Percentiles rank a stretch among this genome's conserved stretches.
phyloP scores from a whole-genome alignment of 345 rosid genomes.

The Garcia nutans region DNA sequence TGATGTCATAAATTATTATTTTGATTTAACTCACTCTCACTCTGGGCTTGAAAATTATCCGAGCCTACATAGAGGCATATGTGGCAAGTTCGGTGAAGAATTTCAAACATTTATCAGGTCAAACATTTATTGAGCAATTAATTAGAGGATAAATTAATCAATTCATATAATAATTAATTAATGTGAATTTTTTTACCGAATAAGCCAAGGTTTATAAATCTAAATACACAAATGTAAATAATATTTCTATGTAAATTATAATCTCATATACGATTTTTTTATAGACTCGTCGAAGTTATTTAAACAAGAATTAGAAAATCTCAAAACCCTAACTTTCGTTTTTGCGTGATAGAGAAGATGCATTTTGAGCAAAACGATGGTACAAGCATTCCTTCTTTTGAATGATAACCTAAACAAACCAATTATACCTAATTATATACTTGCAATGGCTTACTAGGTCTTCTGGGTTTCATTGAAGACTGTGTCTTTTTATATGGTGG shows the following conservation, averaged over 20 bases:
- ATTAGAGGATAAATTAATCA: conserved; percentile 12
- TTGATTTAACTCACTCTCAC: no score
- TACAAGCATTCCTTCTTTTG: conserved; percentile 64
- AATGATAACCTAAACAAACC: background rate
- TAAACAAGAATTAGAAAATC: background rate
- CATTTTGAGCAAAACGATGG: conserved; percentile 77
- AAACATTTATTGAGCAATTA: background rate
- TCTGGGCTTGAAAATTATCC: no score
- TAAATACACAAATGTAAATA: background rate
- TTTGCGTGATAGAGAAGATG: conserved; percentile 38
- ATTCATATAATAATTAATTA: no score
- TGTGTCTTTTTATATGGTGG: conserved; percentile 21
- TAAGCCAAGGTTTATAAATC: background rate
- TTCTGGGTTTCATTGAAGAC: conserved; percentile 17
- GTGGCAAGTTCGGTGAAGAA: no score
- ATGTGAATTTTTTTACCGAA: background rate
- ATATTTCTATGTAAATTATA: background rate
- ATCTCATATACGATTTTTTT: background rate
- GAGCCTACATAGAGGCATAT: no score
- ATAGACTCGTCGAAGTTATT: background rate
- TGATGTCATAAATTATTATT: no score
- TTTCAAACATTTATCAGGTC: background rate
- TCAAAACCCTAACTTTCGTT: conserved; percentile 13
- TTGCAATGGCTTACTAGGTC: no score
- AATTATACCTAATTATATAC: no score